phyloP scores from a whole-genome alignment of 1,284 basidiomycete genomes.

The Ustilago tritici region DNA sequence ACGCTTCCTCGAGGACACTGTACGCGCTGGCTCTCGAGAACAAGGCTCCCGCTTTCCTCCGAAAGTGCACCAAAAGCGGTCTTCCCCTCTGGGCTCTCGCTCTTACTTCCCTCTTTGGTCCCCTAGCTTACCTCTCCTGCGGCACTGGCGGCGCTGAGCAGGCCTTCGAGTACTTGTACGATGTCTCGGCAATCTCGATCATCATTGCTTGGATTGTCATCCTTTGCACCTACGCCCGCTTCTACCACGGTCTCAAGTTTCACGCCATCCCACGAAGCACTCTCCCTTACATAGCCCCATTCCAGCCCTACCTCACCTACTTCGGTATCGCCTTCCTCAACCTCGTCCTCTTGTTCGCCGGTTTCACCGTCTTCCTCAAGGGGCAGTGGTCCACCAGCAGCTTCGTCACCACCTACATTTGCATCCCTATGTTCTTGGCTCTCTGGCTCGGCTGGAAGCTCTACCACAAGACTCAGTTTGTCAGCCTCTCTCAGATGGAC shows the following conservation, averaged over 20 bases:
- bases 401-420: conserved; percentile 84
- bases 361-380: conserved; percentile 68
- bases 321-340: conserved; percentile 48
- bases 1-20: conserved; percentile 79
- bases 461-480: conserved; percentile 72
- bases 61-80: conserved; percentile 77
- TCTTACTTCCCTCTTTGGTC: conserved; percentile 77
- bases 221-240: conserved; percentile 79
- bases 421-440: conserved; percentile 80
- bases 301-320: conserved; percentile 69
- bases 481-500: conserved; percentile 58
- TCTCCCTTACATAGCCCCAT: conserved; percentile 72
- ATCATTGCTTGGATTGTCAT: conserved; percentile 86
- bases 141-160: conserved; percentile 70
- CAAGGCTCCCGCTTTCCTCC: conserved; percentile 81
- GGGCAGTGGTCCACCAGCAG: conserved; percentile 72
- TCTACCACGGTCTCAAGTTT: conserved; percentile 76
- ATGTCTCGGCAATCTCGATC: conserved; percentile 76
- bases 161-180: conserved; percentile 76
- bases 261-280: conserved; percentile 75
- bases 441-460: conserved; percentile 77
- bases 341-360: conserved; percentile 68
- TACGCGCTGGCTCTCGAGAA: conserved; percentile 81
- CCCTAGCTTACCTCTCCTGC: conserved; percentile 76
- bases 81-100: conserved; percentile 80